phyloP scores from a whole-genome alignment of 176 grass and related monocot species.

The Pontederia paniculata region DNA sequence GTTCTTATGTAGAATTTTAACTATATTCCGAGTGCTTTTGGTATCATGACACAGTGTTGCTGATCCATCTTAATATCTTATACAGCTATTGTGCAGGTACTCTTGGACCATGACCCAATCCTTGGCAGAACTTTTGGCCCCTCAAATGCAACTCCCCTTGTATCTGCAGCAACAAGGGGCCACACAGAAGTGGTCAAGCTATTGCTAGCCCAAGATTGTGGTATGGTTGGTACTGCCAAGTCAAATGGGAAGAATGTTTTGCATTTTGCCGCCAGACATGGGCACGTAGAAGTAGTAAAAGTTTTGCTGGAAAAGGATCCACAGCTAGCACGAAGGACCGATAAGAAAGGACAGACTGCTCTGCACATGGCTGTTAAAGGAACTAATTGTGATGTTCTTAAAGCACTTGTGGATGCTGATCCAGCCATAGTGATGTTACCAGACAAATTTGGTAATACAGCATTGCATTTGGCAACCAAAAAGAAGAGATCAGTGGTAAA shows the following conservation, averaged over 20 bases:
- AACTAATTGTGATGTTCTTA: background rate
- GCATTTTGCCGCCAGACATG: conserved; percentile 6
- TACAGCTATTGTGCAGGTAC: conserved; percentile 7
- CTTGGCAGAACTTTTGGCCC: conserved; percentile 14
- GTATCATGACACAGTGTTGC: background rate
- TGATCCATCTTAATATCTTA: background rate
- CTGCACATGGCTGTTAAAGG: conserved; percentile 17
- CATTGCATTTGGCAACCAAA: conserved; percentile 8
- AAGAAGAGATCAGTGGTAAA: conserved; percentile 11
- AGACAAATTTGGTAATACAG: conserved; percentile 10
- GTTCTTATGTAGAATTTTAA: no score
- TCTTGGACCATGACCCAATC: conserved; percentile 4
- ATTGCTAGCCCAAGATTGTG: background rate
- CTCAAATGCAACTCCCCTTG: conserved; percentile 7
- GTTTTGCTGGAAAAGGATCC: conserved; percentile 9
- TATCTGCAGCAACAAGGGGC: conserved; percentile 7
- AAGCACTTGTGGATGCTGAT: conserved; percentile 12
- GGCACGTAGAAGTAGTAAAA: background rate
- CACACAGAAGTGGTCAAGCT: conserved; percentile 11
- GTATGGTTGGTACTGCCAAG: conserved; percentile 1
- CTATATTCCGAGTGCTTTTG: no score
- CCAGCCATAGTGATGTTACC: conserved; percentile 18
- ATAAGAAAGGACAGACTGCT: conserved; percentile 12
- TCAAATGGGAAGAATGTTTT: conserved; percentile 14
- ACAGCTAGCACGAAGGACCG: conserved; percentile 14